phyloP scores from a whole-genome alignment of 2,329 filamentous ascomycete genomes.

The Ophiostoma piceae region DNA sequence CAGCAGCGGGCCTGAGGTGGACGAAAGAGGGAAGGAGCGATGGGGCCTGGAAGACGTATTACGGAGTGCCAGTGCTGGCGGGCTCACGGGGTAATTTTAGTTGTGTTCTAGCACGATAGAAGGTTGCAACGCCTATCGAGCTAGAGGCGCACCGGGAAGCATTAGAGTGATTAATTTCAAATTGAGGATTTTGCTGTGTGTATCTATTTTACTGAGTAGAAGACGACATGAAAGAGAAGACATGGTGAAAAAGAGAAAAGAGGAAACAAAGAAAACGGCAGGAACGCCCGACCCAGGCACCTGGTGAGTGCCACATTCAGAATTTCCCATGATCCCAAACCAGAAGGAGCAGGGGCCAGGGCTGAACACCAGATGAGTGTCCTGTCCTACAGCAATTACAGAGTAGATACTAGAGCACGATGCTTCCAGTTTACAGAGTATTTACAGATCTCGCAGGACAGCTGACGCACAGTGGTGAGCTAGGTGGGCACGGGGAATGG shows the following conservation, averaged over 20 bases:
- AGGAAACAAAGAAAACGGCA: not conserved
- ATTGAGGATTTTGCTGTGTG: too few relatives aligned
- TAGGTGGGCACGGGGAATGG: not conserved
- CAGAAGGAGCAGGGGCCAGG: not conserved
- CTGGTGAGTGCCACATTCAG: not conserved
- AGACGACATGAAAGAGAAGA: too few relatives aligned
- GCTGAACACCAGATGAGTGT: not conserved
- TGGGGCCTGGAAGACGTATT: not conserved
- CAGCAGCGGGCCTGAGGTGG: not conserved
- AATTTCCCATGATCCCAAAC: not conserved
- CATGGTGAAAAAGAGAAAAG: not conserved
- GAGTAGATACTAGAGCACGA: not conserved
- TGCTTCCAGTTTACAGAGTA: too few relatives aligned
- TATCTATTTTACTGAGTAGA: too few relatives aligned
- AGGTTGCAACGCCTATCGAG: slow-evolving; percentile 1
- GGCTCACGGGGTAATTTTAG: not conserved
- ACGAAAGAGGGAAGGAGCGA: not conserved
- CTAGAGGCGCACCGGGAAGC: not conserved
- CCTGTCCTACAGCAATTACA: slow-evolving; percentile 2
- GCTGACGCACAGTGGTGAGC: slow-evolving; percentile 1
- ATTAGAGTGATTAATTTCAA: not conserved
- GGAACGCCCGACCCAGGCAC: not conserved
- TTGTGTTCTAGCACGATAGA: not conserved
- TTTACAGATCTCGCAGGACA: not conserved
- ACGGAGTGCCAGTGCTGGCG: not conserved